Evolutionary conservation across 345 rosid species (phyloP).

Genomic region (Nephelium lappaceum): DNA sequence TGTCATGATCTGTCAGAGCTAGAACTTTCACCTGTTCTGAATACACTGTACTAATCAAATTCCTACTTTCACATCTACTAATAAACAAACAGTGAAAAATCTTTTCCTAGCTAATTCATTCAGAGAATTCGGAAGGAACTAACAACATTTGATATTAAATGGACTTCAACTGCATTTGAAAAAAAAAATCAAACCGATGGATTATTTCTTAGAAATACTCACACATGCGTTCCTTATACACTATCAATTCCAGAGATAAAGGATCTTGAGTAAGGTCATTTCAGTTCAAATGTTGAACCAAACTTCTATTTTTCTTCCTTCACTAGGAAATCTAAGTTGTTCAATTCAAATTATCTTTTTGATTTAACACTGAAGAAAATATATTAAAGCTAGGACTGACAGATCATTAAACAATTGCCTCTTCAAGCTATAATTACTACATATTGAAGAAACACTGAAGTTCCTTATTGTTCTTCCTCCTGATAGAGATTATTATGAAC

Average conservation of each 20-base stretch:
- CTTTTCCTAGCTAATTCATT: slow-evolving; percentile 5
- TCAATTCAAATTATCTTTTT: not conserved
- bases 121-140: slow-evolving; percentile 5
- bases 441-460: not conserved
- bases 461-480: not conserved
- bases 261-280: not conserved
- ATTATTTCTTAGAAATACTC: not conserved
- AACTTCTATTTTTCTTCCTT: not conserved
- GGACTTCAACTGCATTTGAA: not conserved
- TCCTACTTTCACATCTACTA: not conserved
- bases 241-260: not conserved
- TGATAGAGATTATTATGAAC: not conserved
- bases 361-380: not conserved
- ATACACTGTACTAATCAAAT: slow-evolving; percentile 40
- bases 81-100: slow-evolving; percentile 2
- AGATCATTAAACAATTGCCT: not conserved
- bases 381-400: not conserved
- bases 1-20: slow-evolving; percentile 95
- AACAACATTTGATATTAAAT: slow-evolving; percentile 3
- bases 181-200: not conserved
- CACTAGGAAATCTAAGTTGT: not conserved
- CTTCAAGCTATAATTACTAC: not conserved
- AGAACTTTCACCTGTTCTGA: slow-evolving; percentile 92
- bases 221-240: not conserved
- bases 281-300: not conserved